Evolutionary conservation across 768 basidiomycete genomes (phyloP).

Genomic region (Kwoniella newhampshirensis): DNA sequence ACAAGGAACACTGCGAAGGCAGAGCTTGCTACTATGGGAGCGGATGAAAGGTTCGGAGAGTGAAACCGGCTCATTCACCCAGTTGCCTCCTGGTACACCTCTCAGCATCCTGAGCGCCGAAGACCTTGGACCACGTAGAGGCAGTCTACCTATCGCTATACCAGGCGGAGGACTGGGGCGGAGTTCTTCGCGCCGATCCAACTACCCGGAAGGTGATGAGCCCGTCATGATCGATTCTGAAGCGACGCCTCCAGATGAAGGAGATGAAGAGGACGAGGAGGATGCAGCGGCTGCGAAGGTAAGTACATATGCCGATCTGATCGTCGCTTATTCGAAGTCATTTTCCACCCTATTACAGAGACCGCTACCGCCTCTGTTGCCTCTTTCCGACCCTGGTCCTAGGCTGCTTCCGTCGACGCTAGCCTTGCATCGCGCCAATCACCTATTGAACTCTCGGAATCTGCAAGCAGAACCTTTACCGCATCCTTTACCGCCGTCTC

Average conservation of each 20-base stretch:
- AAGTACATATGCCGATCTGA: constrained; percentile 8
- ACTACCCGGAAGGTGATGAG: constrained; percentile 13
- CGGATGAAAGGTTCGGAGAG: constrained; percentile 25
- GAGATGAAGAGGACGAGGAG: constrained; percentile 19
- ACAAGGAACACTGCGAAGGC: constrained; percentile 26
- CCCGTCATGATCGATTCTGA: constrained; percentile 14
- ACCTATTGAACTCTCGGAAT: constrained; percentile 48
- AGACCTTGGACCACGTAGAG: constrained; percentile 30
- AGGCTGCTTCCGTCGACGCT: constrained; percentile 50
- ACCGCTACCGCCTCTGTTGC: constrained; percentile 49
- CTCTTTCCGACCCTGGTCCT: constrained; percentile 52
- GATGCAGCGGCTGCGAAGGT: constrained; percentile 8
- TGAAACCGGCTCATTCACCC: constrained; percentile 25
- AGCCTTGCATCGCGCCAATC: constrained; percentile 50
- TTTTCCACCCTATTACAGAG: constrained; percentile 24
- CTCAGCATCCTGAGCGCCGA: not conserved
- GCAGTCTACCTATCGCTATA: constrained; percentile 50
- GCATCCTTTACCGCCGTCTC: constrained; percentile 50
- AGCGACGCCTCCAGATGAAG: constrained; percentile 13
- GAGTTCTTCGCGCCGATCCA: constrained; percentile 25
- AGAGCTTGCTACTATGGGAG: constrained; percentile 46
- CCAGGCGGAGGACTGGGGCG: constrained; percentile 35
- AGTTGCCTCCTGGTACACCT: constrained; percentile 1
- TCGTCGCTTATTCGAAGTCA: not conserved
- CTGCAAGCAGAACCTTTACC: constrained; percentile 50